A percentile compares a stretch with the other conserved stretches of the same genome.
These are phyloP conservation scores for Meredithiella fracta DNA, from an alignment of 2,329 filamentous ascomycete genomes.

Conservation along the genomic window DNA sequence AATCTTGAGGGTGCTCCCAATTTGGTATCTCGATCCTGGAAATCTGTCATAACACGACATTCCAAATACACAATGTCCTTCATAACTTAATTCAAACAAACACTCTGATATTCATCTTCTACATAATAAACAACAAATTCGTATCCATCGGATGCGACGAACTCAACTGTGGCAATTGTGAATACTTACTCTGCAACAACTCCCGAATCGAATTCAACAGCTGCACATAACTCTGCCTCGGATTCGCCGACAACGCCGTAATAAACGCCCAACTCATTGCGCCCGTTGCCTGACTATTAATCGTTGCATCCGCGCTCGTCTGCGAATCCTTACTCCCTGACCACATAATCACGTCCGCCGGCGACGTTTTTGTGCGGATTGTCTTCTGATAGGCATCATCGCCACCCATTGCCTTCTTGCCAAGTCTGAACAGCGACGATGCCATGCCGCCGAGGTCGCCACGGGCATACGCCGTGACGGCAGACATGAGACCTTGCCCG, in stretches of 20 bases:
- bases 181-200: slow-evolving; percentile 62
- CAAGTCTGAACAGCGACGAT: slow-evolving; percentile 54
- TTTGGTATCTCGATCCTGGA: too few relatives aligned
- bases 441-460: slow-evolving; percentile 68
- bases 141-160: slow-evolving; percentile 73
- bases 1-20: too few relatives aligned
- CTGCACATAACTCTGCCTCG: slow-evolving; percentile 81
- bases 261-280: slow-evolving; percentile 94
- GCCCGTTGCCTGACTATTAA: slow-evolving; percentile 67
- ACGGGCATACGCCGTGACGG: slow-evolving; percentile 58
- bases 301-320: slow-evolving; percentile 73
- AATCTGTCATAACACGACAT: too few relatives aligned
- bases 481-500: slow-evolving; percentile 46
- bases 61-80: too few relatives aligned
- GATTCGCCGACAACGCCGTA: slow-evolving; percentile 66
- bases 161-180: slow-evolving; percentile 79
- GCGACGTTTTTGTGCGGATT: slow-evolving; percentile 67
- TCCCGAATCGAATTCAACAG: slow-evolving; percentile 79
- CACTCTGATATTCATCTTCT: slow-evolving; percentile 16
- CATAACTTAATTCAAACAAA: too few relatives aligned
- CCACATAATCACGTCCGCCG: slow-evolving; percentile 86
- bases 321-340: slow-evolving; percentile 80
- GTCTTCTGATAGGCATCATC: slow-evolving; percentile 58
- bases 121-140: slow-evolving; percentile 48
- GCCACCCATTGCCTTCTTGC: slow-evolving; percentile 58